Evolutionary conservation across 2,329 filamentous ascomycete species (phyloP), one percentile per base, ranked within the genome.

Genomic region (Zalaria sp.): DNA sequence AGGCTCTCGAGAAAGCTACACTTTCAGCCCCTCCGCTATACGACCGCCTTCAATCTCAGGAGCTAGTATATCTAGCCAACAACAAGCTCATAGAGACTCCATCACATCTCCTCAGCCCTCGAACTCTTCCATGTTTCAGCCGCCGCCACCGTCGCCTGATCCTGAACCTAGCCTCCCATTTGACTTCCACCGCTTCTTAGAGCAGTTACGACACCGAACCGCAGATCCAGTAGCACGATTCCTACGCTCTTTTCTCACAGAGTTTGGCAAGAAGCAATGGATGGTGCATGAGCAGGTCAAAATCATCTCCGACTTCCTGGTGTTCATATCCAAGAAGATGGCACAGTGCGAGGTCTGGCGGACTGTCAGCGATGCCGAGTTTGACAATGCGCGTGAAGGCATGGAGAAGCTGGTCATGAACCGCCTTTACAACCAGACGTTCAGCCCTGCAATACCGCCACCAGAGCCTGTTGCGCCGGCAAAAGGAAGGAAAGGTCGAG

Each of bases 381-480:
- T 98, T 53, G 91, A 98, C 61, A 98, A 98, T 60, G 91, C 91
- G 9, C 79, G 88, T 51, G 91, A 98, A 64, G 91, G 91, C 29
- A 98, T 98, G 91, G 91, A 98, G 66, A 98, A 98, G 60, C 72
- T 98, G 3, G 93, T 98, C 50, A 98, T 98, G 93, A 98, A 98
- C 59, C 73, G 93, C 43, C 67, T 98, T 4, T 98, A 98, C 61
- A 78, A 79, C 1, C 91, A 98, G 61, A 96, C 91, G 0, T 98
- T 98, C 58, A 95, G 89, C 0, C 91, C 91, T 0, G 85, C 85
- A 9, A 98, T 98, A 48, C 77, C 86, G 3, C 73, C 85, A 1
- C 81, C 86, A 3, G 82, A 86, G 46, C 77, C 77, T 18, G 73
- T 75, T 29, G 59, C 73, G 79, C 25, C 79, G 76, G 61, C 69